phyloP scores from a whole-genome alignment of 371 early-diverging fungal genomes.

The Zychaea mexicana region DNA sequence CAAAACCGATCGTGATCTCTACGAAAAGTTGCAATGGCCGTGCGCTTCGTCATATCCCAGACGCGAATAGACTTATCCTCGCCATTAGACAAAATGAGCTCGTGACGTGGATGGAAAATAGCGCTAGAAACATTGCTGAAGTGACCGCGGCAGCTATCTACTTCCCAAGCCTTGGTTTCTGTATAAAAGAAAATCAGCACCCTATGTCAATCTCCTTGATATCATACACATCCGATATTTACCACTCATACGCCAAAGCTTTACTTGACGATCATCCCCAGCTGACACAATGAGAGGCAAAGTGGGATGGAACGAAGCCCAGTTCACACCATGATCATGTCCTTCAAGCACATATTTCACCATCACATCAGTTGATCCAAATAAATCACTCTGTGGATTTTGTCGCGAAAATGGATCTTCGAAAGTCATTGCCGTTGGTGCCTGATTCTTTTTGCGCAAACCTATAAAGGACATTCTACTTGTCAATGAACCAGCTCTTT shows the following conservation, averaged over 20 bases:
- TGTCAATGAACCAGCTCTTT: too few relatives aligned
- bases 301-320: conserved; percentile 95
- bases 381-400: conserved; percentile 81
- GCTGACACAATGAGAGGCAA: conserved; percentile 94
- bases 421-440: conserved; percentile 58
- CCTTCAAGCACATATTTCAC: conserved; percentile 99
- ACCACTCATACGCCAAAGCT: conserved; percentile 98
- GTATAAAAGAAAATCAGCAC: background rate
- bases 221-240: too few relatives aligned
- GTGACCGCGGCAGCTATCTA: conserved; percentile 97
- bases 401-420: conserved; percentile 61
- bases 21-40: conserved; percentile 89
- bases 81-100: conserved; percentile 89
- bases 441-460: conserved; percentile 80
- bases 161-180: conserved; percentile 97
- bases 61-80: conserved; percentile 98
- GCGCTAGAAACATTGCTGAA: conserved; percentile 96
- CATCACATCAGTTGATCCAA: conserved; percentile 93
- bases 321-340: conserved; percentile 99
- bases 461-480: conserved; percentile 56
- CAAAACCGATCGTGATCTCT: conserved; percentile 98
- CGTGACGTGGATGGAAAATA: conserved; percentile 92
- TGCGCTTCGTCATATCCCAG: conserved; percentile 96
- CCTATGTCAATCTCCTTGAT: background rate
- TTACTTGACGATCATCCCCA: conserved; percentile 98